Base-by-base conservation (phyloP, 2,329 filamentous ascomycete species). In the Diatrype stigma region DNA sequence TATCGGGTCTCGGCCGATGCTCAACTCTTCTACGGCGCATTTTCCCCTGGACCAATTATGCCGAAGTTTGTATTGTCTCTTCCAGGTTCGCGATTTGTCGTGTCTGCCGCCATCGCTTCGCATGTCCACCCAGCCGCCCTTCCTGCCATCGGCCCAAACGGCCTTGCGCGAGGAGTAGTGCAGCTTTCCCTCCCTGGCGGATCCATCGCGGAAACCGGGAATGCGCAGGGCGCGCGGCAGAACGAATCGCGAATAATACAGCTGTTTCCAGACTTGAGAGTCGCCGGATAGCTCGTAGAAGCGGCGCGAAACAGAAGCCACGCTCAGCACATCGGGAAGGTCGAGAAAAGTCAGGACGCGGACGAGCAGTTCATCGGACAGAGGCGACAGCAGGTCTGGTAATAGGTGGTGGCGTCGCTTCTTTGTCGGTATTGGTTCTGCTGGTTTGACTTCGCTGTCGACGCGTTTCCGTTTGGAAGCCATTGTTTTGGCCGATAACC, bases 21-120 rank as follows among this genome's bases (percentile, higher is more conserved):
- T 77, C 28, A 96, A 81, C 67, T 96, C 89, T 34, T 87, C 85
- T 12, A 96, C 83, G 35, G 82, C 86, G 62, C 90, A 96, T 58
- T 82, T 85, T 0, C 93, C 94, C 55, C 79, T 82, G 1, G 88
- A 82, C 94, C 94, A 97, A 70, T 97, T 97, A 66, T 96, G 88
- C 44, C 89, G 81, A 46, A 96, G 76, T 62, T 87, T 90, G 70
- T 95, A 97, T 62, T 94, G 88, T 54, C 82, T 80, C 73, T 95
- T 67, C 65, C 65, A 67, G 46, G 64, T 51, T 44, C 58, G 56
- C 22, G 52, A 55, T 5, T 56, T 50, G 7, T 55, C 51, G 6
- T 49, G 40, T 10, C 11, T 51, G 12, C 45, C 28, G 12, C 80
- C 72, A 14, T 84, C 67, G 52, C 79, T 75, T 35, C 79, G 73